Conservation (phyloP, 345 rosid species). For the Raphanus sativus region DNA sequence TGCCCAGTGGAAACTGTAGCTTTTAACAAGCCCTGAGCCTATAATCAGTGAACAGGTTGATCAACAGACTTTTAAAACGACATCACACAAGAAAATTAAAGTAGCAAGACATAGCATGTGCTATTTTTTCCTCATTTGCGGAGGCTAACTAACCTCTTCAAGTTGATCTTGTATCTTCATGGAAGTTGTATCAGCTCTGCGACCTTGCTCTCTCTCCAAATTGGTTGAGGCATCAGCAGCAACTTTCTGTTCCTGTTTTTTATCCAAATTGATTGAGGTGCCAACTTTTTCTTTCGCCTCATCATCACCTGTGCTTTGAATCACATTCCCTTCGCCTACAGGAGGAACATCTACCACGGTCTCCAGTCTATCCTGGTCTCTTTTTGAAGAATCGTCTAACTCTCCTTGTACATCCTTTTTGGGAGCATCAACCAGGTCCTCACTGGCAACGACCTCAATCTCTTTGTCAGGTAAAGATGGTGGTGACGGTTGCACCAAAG, state of each 20-base stretch:
- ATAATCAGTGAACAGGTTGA: conserved; percentile 39
- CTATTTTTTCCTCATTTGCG: conserved; percentile 9
- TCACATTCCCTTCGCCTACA: conserved; percentile 40
- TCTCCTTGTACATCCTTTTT: conserved; percentile 33
- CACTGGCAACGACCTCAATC: conserved; percentile 44
- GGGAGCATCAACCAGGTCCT: conserved; percentile 39
- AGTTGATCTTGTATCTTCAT: conserved; percentile 74
- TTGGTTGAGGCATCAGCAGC: conserved; percentile 35
- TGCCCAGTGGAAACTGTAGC: conserved; percentile 79
- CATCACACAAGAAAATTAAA: conserved; percentile 4
- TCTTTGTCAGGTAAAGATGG: conserved; percentile 50
- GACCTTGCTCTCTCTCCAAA: conserved; percentile 48
- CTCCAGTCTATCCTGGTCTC: conserved; percentile 48
- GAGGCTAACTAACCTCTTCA: conserved; percentile 68
- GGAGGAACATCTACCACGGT: conserved; percentile 43
- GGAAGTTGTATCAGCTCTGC: conserved; percentile 45
- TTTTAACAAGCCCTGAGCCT: conserved; percentile 97
- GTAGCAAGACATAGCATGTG: not conserved
- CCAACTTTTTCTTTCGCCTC: conserved; percentile 45
- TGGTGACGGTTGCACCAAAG: conserved; percentile 39
- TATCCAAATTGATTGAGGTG: conserved; percentile 46
- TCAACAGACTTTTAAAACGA: conserved; percentile 18
- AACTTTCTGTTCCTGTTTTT: conserved; percentile 41
- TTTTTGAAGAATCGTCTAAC: conserved; percentile 45
- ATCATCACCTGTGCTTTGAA: conserved; percentile 39